Conservation (phyloP, 2,329 filamentous ascomycete genomes). For the Pseudogymnoascus sp. region DNA sequence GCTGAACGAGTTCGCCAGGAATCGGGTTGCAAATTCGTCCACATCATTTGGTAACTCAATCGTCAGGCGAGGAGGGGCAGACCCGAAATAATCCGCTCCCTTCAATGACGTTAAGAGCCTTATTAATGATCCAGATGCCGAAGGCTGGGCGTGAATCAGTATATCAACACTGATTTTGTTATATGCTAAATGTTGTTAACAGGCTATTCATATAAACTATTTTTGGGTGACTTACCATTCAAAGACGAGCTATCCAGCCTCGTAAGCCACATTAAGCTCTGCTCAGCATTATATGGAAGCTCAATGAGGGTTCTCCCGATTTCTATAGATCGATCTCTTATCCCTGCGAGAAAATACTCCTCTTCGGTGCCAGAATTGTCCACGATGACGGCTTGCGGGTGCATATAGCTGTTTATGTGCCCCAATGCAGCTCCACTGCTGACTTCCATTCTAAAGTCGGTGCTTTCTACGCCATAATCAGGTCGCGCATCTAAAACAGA, state of each 20-base stretch:
- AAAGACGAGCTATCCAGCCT: slow-evolving; percentile 67
- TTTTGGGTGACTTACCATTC: slow-evolving; percentile 38
- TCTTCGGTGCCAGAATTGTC: slow-evolving; percentile 63
- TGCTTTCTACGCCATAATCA: slow-evolving; percentile 61
- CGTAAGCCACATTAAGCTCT: slow-evolving; percentile 67
- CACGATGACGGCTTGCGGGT: slow-evolving; percentile 66
- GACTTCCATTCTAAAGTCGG: slow-evolving; percentile 58
- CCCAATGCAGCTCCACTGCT: slow-evolving; percentile 57
- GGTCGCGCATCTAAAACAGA: slow-evolving; percentile 58
- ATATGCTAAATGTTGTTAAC: slow-evolving; percentile 50
- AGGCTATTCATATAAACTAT: slow-evolving; percentile 10
- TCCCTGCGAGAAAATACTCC: slow-evolving; percentile 51
- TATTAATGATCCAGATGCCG: slow-evolving; percentile 64
- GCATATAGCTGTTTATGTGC: slow-evolving; percentile 66
- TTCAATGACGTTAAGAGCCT: slow-evolving; percentile 69
- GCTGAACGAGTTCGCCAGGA: slow-evolving; percentile 48
- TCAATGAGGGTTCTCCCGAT: slow-evolving; percentile 60
- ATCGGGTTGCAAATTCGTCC: slow-evolving; percentile 55
- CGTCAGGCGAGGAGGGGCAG: slow-evolving; percentile 64
- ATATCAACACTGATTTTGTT: slow-evolving; percentile 72
- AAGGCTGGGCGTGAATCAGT: slow-evolving; percentile 64
- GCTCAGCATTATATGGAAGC: slow-evolving; percentile 54
- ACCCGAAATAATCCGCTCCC: slow-evolving; percentile 64
- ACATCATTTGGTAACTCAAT: slow-evolving; percentile 70
- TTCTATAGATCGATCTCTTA: slow-evolving; percentile 45